Evolutionary conservation across 177 flowering plant species (phyloP).

Genomic region (Vitis hybrid): DNA sequence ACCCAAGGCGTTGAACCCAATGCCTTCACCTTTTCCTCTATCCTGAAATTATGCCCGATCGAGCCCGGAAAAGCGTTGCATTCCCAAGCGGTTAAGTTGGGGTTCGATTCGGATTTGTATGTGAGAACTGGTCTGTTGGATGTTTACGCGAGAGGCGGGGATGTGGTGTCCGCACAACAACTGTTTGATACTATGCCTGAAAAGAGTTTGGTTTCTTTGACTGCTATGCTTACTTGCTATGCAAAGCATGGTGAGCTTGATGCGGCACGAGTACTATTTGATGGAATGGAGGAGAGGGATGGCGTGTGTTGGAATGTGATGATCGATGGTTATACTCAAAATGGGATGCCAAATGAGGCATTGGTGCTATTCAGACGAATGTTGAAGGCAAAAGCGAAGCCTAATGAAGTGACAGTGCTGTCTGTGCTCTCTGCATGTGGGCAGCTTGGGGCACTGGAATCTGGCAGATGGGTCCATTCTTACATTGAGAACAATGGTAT

Average conservation of each 20-base stretch:
- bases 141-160: conserved; percentile 67
- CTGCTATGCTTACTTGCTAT: conserved; percentile 75
- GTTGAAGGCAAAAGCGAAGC: conserved; percentile 46
- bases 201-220: conserved; percentile 55
- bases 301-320: conserved; percentile 88
- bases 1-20: conserved; percentile 51
- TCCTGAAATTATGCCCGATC: conserved; percentile 51
- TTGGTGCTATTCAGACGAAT: conserved; percentile 56
- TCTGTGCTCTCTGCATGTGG: conserved; percentile 81
- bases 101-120: conserved; percentile 46
- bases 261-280: conserved; percentile 58
- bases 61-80: conserved; percentile 47
- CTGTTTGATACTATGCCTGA: conserved; percentile 73
- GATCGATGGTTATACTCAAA: conserved; percentile 76
- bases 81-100: conserved; percentile 49
- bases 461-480: conserved; percentile 78
- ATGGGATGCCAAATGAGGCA: conserved; percentile 53
- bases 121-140: conserved; percentile 70
- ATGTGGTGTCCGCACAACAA: conserved; percentile 46
- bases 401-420: conserved; percentile 58
- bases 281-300: conserved; percentile 62
- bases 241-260: conserved; percentile 58
- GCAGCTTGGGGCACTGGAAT: conserved; percentile 71
- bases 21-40: conserved; percentile 68
- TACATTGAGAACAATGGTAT: conserved; percentile 45